Conservation (phyloP, 768 basidiomycete genomes). For the Leccinum incarnatum region DNA sequence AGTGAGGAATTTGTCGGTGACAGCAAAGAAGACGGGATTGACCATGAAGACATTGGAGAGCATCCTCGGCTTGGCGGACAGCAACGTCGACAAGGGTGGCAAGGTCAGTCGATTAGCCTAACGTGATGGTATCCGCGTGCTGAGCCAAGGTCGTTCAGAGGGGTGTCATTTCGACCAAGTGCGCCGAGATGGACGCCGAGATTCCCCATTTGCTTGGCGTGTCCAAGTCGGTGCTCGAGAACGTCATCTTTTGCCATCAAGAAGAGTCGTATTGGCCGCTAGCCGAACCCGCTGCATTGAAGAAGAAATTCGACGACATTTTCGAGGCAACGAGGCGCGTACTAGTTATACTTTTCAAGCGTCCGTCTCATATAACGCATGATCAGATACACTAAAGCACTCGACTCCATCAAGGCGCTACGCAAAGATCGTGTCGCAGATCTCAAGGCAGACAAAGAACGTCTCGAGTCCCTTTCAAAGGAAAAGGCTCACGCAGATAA, state of each 20-base stretch:
- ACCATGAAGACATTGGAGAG: constrained; percentile 98
- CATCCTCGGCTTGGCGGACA: constrained; percentile 73
- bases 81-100: constrained; percentile 59
- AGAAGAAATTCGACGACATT: constrained; percentile 99
- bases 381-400: constrained; percentile 91
- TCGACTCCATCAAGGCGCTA: constrained; percentile 86
- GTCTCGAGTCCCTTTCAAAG: constrained; percentile 67
- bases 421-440: constrained; percentile 90
- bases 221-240: constrained; percentile 96
- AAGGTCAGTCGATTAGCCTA: constrained; percentile 52
- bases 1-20: constrained; percentile 87
- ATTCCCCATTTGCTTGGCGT: constrained; percentile 93
- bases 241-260: constrained; percentile 99
- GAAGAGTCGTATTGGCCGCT: constrained; percentile 99
- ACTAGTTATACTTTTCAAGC: background rate
- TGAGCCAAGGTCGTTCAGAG: constrained; percentile 46
- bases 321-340: constrained; percentile 93
- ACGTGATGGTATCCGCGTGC: too few species aligned
- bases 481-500: constrained; percentile 90
- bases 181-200: constrained; percentile 93
- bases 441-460: constrained; percentile 90
- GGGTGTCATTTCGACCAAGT: constrained; percentile 92
- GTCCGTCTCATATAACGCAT: background rate
- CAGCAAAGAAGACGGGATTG: constrained; percentile 87
- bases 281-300: constrained; percentile 82